phyloP scores from a whole-genome alignment of 2,329 filamentous ascomycete genomes.

The Aspergillus awamori region DNA sequence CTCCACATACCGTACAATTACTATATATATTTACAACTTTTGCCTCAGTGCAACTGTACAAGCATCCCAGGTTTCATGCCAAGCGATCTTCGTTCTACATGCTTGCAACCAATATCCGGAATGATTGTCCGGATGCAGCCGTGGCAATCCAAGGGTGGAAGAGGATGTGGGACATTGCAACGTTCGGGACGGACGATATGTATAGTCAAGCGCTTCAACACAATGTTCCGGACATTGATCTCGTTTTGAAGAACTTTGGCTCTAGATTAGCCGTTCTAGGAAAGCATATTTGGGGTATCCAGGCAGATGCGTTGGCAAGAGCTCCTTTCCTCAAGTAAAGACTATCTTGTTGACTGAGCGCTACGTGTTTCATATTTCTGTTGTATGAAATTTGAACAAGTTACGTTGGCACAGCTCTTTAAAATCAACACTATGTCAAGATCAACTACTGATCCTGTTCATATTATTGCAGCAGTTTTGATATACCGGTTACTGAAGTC shows the following conservation, averaged over 20 bases:
- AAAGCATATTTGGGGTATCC: conserved; percentile 36
- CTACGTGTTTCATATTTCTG: background rate
- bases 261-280: conserved; percentile 34
- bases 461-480: no score
- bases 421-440: background rate
- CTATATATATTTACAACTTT: conserved; percentile 50
- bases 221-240: conserved; percentile 21
- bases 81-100: conserved; percentile 58
- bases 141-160: conserved; percentile 44
- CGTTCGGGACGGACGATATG: conserved; percentile 35
- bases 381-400: background rate
- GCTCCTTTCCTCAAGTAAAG: conserved; percentile 10
- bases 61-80: conserved; percentile 46
- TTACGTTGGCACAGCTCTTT: background rate
- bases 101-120: conserved; percentile 50
- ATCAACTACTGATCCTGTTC: no score
- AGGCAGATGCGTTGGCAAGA: conserved; percentile 14
- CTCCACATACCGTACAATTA: conserved; percentile 40
- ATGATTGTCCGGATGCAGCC: conserved; percentile 33
- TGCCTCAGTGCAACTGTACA: conserved; percentile 48
- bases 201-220: background rate
- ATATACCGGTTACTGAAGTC: no score
- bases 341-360: background rate
- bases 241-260: conserved; percentile 44
- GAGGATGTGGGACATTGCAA: conserved; percentile 29